Conservation (phyloP, 371 early-diverging fungal genomes). For the Lichtheimia ornata region DNA sequence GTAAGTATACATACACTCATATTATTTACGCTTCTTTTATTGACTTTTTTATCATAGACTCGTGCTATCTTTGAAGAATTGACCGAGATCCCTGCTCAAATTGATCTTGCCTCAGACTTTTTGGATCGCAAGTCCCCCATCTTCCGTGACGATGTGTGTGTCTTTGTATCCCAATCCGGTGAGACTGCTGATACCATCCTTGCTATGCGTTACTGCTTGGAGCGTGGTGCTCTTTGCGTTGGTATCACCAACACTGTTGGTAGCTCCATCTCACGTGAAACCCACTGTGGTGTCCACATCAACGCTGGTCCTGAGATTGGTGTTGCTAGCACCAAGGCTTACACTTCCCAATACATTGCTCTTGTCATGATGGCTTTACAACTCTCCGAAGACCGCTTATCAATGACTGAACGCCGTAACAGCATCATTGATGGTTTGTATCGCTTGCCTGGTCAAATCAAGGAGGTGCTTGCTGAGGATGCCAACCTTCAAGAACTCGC, state of each 20-base stretch:
- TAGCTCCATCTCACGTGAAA: constrained; percentile 93
- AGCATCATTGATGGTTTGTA: constrained; percentile 93
- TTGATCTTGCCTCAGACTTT: constrained; percentile 96
- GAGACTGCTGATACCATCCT: constrained; percentile 98
- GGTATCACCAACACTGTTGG: constrained; percentile 99
- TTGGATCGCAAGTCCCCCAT: constrained; percentile 94
- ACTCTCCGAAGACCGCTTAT: constrained; percentile 87
- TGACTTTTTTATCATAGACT: constrained; percentile 48
- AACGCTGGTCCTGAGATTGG: constrained; percentile 99
- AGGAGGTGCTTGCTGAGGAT: constrained; percentile 85
- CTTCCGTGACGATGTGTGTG: constrained; percentile 96
- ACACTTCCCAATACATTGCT: constrained; percentile 97
- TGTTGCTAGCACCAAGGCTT: constrained; percentile 99
- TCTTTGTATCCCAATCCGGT: constrained; percentile 98
- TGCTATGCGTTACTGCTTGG: constrained; percentile 95
- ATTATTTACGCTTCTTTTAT: too few species aligned
- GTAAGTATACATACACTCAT: constrained; percentile 25
- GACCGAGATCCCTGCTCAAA: constrained; percentile 90
- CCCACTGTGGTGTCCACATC: constrained; percentile 98
- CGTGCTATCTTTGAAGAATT: constrained; percentile 97
- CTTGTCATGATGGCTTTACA: constrained; percentile 96
- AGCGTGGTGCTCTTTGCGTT: constrained; percentile 95
- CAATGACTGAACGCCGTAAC: constrained; percentile 82
- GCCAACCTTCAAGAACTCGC: constrained; percentile 79
- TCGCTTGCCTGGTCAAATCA: constrained; percentile 88